Base-by-base conservation (phyloP, 2,329 filamentous ascomycete genomes). In the Aspergillus uvarum region DNA sequence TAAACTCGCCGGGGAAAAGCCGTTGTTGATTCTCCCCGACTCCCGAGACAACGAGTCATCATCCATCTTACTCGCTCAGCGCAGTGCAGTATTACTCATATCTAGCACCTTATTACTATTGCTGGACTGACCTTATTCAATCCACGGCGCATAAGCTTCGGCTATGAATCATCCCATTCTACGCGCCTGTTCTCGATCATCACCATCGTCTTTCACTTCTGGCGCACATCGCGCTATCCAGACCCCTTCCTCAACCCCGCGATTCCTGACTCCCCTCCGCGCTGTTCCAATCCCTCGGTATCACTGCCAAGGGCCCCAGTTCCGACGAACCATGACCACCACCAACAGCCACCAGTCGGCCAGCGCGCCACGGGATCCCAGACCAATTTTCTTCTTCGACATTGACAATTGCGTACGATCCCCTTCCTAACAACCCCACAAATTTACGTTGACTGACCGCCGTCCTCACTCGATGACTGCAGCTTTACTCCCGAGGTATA, bases 331-430 rank as follows among this genome's bases (percentile, higher is more conserved):
- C 54, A 69, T 70, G 60, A 54, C 70, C 21, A 63, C 56, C 14
- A 35, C 32, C 32, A 29, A 10, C 12, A 35, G 10, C 12, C 32
- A 29, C 51, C 54, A 52, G 48, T 42, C 54, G 42, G 50, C 62
- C 52, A 66, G 63, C 53, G 62, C 66, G 51, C 61, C 64, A 54
- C 56, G 61, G 61, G 77, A 81, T 64, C 67, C 71, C 62, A 74
- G 85, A 63, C 81, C 83, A 1, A 81, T 90, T 21, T 85, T 87
- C 74, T 87, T 86, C 76, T 98, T 97, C 73, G 95, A 99, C 74
- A 98, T 99, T 72, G 95, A 99, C 82, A 99, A 99, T 73, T 99
- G 96, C 78, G 85, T 87, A 81, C 64, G 84, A 29, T 29, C 26
- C 22, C 14, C 49, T 29, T 14, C 21, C 12, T 54, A 14, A 7